Evolutionary conservation across 2,329 filamentous ascomycete genomes (phyloP), one percentile per base, ranked within the genome.

Genomic region (Exophiala xenobiotica): DNA sequence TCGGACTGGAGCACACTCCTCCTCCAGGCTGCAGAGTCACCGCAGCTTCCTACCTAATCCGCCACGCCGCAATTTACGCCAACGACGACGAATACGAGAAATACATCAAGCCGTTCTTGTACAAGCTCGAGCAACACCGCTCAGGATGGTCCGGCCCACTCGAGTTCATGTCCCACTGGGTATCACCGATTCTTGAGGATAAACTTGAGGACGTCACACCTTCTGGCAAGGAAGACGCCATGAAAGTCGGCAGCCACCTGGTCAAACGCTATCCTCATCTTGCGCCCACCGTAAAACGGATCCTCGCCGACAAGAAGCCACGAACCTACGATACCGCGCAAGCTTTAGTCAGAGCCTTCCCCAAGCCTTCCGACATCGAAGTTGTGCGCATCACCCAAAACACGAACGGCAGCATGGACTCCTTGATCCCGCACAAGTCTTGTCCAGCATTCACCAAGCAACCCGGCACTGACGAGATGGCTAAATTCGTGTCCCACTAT

Each of bases 61-160:
- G 56, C 3, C 56, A 59, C 26, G 54, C 42, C 4, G 54, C 56
- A 3, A 59, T 59, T 5, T 59, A 59, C 37, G 44, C 47, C 16
- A 59, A 59, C 38, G 56, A 59, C 40, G 56, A 47, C 42, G 56
- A 59, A 37, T 59, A 59, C 26, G 50, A 57, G 46, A 38, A 54
- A 27, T 59, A 52, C 26, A 59, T 59, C 51, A 59, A 57, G 42
- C 56, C 56, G 9, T 54, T 59, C 29, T 42, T 59, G 3, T 54
- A 47, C 46, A 57, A 59, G 48, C 56, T 57, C 16, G 56, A 59
- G 39, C 43, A 55, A 35, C 50, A 59, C 39, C 38, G 56, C 18
- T 33, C 49, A 3, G 56, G 54, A 7, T 59, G 52, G 42, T 52
- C 50, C 20, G 56, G 56, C 5, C 48, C 50, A 3, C 44, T 59